Evolutionary conservation across 768 basidiomycete genomes (phyloP).

Genomic region (Amanita fuliginea): DNA sequence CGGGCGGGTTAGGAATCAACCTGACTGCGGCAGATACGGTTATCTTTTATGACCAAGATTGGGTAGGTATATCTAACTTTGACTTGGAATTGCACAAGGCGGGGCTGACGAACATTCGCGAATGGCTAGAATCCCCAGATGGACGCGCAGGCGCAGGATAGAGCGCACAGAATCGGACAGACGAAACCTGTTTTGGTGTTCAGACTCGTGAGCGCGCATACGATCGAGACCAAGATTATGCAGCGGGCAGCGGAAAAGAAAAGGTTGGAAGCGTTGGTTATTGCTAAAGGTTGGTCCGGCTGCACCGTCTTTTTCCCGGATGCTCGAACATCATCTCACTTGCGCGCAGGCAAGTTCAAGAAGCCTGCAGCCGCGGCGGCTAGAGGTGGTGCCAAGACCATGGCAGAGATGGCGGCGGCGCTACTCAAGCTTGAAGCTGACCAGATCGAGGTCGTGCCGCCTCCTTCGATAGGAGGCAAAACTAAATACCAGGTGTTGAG

Average conservation of each 20-base stretch:
- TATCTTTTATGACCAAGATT: slow-evolving; percentile 89
- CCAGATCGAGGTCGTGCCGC: slow-evolving; percentile 75
- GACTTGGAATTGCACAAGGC: background rate
- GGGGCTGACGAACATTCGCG: background rate
- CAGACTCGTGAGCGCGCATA: slow-evolving; percentile 77
- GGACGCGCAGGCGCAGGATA: slow-evolving; percentile 92
- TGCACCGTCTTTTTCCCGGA: background rate
- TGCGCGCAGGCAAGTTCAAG: slow-evolving; percentile 66
- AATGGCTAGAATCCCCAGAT: slow-evolving; percentile 76
- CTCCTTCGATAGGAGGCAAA: slow-evolving; percentile 38
- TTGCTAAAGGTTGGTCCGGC: slow-evolving; percentile 62
- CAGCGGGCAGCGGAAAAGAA: slow-evolving; percentile 79
- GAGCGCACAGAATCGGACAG: slow-evolving; percentile 95
- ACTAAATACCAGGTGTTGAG: slow-evolving; percentile 67
- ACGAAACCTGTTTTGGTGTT: slow-evolving; percentile 85
- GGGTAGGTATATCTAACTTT: slow-evolving; percentile 41
- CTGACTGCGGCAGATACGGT: slow-evolving; percentile 81
- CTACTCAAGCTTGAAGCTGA: slow-evolving; percentile 78
- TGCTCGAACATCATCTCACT: background rate
- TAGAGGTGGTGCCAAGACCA: slow-evolving; percentile 40
- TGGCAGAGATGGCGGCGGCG: slow-evolving; percentile 72
- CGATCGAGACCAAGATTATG: slow-evolving; percentile 88
- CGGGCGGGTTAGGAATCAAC: slow-evolving; percentile 75
- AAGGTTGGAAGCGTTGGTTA: slow-evolving; percentile 89
- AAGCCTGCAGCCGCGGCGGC: slow-evolving; percentile 46